Percentiles rank a stretch among this genome's conserved stretches.
phyloP scores from a whole-genome alignment of 345 rosid species.

The Syzygium jambos region DNA sequence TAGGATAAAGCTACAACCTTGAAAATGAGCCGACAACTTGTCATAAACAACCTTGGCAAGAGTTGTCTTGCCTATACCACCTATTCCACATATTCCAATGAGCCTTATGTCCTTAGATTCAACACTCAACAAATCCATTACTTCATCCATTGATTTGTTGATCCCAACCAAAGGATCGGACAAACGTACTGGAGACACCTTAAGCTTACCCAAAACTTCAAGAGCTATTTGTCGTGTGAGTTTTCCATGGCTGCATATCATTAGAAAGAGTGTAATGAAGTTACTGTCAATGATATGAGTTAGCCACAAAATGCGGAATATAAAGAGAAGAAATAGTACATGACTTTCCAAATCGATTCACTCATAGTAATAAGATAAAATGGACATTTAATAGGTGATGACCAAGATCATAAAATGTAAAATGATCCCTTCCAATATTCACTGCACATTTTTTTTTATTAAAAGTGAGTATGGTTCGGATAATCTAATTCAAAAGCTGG shows the following conservation, averaged over 20 bases:
- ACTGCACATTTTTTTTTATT: too few relatives aligned
- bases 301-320: too few relatives aligned
- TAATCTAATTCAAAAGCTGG: too few relatives aligned
- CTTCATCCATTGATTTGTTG: not conserved
- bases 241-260: not conserved
- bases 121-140: not conserved
- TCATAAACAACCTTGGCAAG: too few relatives aligned
- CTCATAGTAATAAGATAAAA: too few relatives aligned
- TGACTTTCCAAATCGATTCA: too few relatives aligned
- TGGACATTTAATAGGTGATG: too few relatives aligned
- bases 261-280: too few relatives aligned
- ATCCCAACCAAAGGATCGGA: not conserved
- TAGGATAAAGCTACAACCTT: not conserved
- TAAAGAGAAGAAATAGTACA: not conserved
- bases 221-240: not conserved
- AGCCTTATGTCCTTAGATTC: not conserved
- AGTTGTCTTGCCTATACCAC: not conserved
- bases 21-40: not conserved
- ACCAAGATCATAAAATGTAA: too few relatives aligned
- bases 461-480: too few relatives aligned
- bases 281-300: too few relatives aligned
- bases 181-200: not conserved
- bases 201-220: not conserved
- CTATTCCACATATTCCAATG: not conserved
- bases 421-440: too few relatives aligned